phyloP scores from a whole-genome alignment of 2,329 filamentous ascomycete species.

The Alternaria angustiovoidea region DNA sequence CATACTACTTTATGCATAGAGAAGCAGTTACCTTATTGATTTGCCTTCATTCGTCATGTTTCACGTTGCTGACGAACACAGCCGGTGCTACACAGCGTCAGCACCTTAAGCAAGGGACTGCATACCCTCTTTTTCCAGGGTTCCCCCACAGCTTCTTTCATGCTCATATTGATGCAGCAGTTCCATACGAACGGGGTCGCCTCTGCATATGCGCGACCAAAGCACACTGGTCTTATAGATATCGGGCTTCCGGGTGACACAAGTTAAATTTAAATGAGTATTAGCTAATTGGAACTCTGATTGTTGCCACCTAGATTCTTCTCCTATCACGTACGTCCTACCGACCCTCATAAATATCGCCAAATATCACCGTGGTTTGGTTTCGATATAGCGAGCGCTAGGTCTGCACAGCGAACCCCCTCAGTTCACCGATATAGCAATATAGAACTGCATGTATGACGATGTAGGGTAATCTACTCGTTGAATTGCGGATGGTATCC shows the following conservation, averaged over 20 bases:
- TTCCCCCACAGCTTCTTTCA: conserved; percentile 8
- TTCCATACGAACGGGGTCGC: conserved; percentile 3
- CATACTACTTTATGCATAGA: not conserved
- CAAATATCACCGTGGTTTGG: not conserved
- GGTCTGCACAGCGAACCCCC: not conserved
- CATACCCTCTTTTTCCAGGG: conserved; percentile 6
- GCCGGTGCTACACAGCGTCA: conserved; percentile 3
- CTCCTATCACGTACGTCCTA: not conserved
- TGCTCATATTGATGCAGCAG: conserved; percentile 14
- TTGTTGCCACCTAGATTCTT: conserved; percentile 3
- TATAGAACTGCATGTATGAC: not conserved
- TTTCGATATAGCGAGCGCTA: not conserved
- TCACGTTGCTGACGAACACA: conserved; percentile 13
- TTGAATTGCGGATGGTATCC: not conserved
- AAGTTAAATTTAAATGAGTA: not conserved
- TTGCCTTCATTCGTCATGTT: conserved; percentile 10
- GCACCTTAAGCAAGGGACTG: conserved; percentile 10
- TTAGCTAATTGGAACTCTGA: not conserved
- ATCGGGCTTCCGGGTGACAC: not conserved
- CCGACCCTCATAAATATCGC: not conserved
- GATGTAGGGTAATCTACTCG: conserved; percentile 3
- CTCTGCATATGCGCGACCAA: not conserved
- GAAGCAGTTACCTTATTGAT: not conserved
- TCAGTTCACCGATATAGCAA: not conserved
- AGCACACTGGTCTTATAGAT: not conserved